Percentiles rank a stretch among this genome's conserved stretches.
Conservation (phyloP, 2,329 filamentous ascomycete genomes). For the Botrytis sinoallii region DNA sequence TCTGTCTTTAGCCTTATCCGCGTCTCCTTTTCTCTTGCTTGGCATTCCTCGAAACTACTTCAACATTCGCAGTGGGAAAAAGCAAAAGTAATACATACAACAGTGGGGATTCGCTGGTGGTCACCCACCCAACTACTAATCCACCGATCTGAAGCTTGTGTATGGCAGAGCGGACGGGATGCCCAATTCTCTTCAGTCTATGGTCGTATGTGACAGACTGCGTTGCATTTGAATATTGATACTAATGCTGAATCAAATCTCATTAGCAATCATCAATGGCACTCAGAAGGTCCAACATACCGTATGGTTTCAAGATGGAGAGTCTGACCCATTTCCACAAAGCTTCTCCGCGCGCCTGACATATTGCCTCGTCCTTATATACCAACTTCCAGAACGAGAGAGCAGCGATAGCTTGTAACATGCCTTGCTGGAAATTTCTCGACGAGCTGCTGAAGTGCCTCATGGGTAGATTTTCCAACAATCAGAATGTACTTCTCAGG, state of each 20-base stretch:
- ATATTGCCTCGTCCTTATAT: too few relatives aligned
- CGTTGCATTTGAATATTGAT: accelerated
- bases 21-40: neutral
- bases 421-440: too few relatives aligned
- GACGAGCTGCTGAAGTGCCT: neutral
- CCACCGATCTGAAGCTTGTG: too few relatives aligned
- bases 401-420: too few relatives aligned
- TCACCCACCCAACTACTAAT: too few relatives aligned
- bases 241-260: accelerated
- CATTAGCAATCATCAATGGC: neutral
- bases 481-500: neutral
- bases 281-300: neutral
- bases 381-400: too few relatives aligned
- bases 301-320: neutral
- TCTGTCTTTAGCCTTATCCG: neutral
- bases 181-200: too few relatives aligned
- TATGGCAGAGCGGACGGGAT: too few relatives aligned
- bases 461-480: neutral
- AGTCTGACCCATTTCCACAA: neutral
- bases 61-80: neutral
- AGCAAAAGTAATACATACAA: neutral
- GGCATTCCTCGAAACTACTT: neutral
- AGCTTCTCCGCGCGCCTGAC: neutral
- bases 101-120: too few relatives aligned
- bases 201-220: too few relatives aligned